Evolutionary conservation across 2,329 filamentous ascomycete species (phyloP).

Genomic region (Fusarium penzigii): DNA sequence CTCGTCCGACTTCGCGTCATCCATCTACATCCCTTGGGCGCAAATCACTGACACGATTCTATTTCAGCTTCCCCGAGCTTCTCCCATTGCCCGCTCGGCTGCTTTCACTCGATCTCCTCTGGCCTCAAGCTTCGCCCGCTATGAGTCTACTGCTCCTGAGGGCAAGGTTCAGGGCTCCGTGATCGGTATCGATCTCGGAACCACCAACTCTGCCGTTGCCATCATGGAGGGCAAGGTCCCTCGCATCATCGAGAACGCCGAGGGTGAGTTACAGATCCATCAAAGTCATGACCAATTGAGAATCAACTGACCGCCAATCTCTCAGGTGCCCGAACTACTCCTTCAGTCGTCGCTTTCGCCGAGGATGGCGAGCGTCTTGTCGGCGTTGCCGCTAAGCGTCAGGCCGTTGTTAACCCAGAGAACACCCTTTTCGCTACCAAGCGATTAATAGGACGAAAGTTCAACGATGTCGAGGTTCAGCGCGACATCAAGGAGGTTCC

Average conservation of each 20-base stretch:
- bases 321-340: conserved; percentile 41
- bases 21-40: neutral
- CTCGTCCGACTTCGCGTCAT: neutral
- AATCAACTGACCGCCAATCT: conserved; percentile 6
- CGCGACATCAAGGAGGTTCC: conserved; percentile 96
- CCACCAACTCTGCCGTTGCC: conserved; percentile 96
- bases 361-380: conserved; percentile 95
- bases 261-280: conserved; percentile 59
- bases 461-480: conserved; percentile 90
- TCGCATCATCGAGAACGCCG: conserved; percentile 96
- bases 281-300: conserved; percentile 6
- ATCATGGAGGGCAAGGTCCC: conserved; percentile 96
- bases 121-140: conserved; percentile 73
- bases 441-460: conserved; percentile 98
- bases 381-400: conserved; percentile 95
- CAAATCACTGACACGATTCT: conserved; percentile 23
- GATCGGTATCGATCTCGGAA: conserved; percentile 98
- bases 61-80: conserved; percentile 73
- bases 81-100: conserved; percentile 67
- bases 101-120: conserved; percentile 69
- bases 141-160: conserved; percentile 63
- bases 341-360: conserved; percentile 93
- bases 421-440: conserved; percentile 98
- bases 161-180: conserved; percentile 89
- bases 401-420: conserved; percentile 97